Evolutionary conservation across 129 eudicot species (phyloP).

Genomic region (Cynara cardunculus): DNA sequence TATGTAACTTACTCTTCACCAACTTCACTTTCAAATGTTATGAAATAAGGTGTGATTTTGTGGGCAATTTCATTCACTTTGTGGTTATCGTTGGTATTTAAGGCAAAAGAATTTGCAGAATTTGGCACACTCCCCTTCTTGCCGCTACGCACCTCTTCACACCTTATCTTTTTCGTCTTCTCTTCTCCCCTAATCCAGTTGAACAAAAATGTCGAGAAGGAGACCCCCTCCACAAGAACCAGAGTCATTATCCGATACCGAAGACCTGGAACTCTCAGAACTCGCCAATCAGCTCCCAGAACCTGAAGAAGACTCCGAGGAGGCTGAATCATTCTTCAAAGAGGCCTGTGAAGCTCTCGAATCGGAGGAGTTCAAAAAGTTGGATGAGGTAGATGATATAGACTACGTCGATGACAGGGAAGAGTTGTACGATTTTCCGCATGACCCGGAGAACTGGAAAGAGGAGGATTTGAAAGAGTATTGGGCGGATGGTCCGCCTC

Average conservation of each 20-base stretch:
- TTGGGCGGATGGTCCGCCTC: slow-evolving; percentile 71
- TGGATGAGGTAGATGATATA: slow-evolving; percentile 28
- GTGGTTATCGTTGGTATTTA: neutral
- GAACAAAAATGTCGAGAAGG: slow-evolving; percentile 25
- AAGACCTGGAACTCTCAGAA: slow-evolving; percentile 8
- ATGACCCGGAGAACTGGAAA: slow-evolving; percentile 72
- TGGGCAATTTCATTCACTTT: neutral
- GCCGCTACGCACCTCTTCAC: slow-evolving; percentile 29
- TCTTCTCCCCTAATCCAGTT: neutral
- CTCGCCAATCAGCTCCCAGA: neutral
- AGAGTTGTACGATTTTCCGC: slow-evolving; percentile 54
- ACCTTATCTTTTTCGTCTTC: slow-evolving; percentile 16
- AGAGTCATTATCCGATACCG: slow-evolving; percentile 19
- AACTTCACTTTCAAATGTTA: neutral
- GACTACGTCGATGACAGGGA: slow-evolving; percentile 26
- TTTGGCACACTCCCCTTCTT: slow-evolving; percentile 22
- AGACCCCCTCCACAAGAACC: slow-evolving; percentile 16
- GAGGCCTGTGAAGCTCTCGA: slow-evolving; percentile 19
- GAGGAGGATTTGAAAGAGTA: slow-evolving; percentile 75
- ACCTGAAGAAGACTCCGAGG: neutral
- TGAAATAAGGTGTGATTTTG: neutral
- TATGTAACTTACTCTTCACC: too few relatives aligned
- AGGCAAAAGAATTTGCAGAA: neutral
- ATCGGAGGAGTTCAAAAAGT: slow-evolving; percentile 25
- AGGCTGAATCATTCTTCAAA: slow-evolving; percentile 23